Percentiles rank a stretch among this genome's conserved stretches.
Evolutionary conservation across 163 green algal genomes (phyloP).

Genomic region (Prototheca wickerhamii): DNA sequence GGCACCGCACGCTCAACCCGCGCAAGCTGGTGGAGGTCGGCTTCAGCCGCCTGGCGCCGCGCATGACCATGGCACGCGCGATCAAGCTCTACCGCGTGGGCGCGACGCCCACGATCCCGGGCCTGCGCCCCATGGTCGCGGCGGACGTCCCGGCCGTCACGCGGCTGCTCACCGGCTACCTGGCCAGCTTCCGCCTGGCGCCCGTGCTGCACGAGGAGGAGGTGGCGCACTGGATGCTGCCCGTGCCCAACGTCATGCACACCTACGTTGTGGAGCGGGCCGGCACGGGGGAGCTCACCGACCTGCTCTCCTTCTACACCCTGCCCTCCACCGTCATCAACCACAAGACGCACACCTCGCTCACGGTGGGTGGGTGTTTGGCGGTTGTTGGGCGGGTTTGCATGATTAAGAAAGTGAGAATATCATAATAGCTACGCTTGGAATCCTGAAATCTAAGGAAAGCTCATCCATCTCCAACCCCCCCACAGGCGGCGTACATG

Average conservation of each 20-base stretch:
- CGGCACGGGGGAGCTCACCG: conserved; percentile 49
- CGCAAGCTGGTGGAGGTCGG: conserved; percentile 94
- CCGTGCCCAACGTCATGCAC: conserved; percentile 58
- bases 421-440: too few relatives aligned
- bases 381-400: background rate
- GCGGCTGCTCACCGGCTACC: conserved; percentile 69
- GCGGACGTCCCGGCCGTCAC: conserved; percentile 62
- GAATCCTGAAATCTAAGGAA: too few relatives aligned
- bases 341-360: conserved; percentile 68
- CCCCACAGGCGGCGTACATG: conserved; percentile 76
- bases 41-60: conserved; percentile 65
- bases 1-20: conserved; percentile 90
- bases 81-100: conserved; percentile 95
- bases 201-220: conserved; percentile 76
- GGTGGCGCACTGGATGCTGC: conserved; percentile 63
- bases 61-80: conserved; percentile 89
- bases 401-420: too few relatives aligned
- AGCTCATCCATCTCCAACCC: background rate
- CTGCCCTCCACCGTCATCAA: conserved; percentile 85
- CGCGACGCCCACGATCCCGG: conserved; percentile 53
- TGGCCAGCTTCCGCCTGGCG: conserved; percentile 67
- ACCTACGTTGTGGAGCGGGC: conserved; percentile 69
- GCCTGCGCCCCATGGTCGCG: conserved; percentile 58
- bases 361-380: conserved; percentile 19
- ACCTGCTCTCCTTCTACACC: conserved; percentile 94